Percentiles rank a stretch among this genome's conserved stretches.
Conservation (phyloP, 495 filamentous ascomycete genomes). For the Zalerion maritima region DNA sequence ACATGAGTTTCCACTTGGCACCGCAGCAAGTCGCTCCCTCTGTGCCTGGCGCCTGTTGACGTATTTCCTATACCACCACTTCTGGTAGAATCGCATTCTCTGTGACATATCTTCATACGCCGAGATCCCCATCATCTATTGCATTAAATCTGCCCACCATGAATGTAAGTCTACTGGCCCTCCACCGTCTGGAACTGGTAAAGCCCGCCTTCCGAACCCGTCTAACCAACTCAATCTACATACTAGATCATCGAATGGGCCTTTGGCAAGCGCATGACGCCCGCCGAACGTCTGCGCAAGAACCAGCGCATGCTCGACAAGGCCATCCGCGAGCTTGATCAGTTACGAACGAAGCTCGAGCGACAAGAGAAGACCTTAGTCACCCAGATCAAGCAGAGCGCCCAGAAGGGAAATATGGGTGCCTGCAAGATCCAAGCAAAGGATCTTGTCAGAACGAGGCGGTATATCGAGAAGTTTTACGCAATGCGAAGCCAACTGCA, state of each 20-base stretch:
- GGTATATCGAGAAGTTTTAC: constrained; percentile 97
- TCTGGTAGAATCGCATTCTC: too few species aligned
- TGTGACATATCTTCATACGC: too few species aligned
- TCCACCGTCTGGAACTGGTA: not conserved
- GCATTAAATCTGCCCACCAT: too few species aligned
- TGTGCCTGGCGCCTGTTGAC: too few species aligned
- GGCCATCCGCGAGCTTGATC: constrained; percentile 88
- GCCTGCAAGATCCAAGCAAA: constrained; percentile 96
- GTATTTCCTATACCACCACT: too few species aligned
- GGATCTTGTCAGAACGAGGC: constrained; percentile 81
- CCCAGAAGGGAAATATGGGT: constrained; percentile 92
- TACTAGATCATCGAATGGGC: constrained; percentile 92
- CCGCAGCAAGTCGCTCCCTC: too few species aligned
- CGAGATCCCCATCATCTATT: too few species aligned
- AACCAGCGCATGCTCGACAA: constrained; percentile 94
- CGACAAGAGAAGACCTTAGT: constrained; percentile 97
- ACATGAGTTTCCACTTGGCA: too few species aligned
- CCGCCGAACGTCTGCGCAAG: constrained; percentile 87
- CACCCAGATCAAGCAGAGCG: constrained; percentile 89
- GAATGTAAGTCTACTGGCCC: constrained; percentile 19
- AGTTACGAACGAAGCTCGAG: constrained; percentile 86
- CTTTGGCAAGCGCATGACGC: constrained; percentile 96
- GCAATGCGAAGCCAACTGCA: constrained; percentile 94
- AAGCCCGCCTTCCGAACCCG: constrained; percentile 1
- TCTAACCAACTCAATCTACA: constrained; percentile 15